These are phyloP conservation scores for Phoma sp. DNA, from an alignment of 2,329 filamentous ascomycete genomes.

Conservation along the genomic window DNA sequence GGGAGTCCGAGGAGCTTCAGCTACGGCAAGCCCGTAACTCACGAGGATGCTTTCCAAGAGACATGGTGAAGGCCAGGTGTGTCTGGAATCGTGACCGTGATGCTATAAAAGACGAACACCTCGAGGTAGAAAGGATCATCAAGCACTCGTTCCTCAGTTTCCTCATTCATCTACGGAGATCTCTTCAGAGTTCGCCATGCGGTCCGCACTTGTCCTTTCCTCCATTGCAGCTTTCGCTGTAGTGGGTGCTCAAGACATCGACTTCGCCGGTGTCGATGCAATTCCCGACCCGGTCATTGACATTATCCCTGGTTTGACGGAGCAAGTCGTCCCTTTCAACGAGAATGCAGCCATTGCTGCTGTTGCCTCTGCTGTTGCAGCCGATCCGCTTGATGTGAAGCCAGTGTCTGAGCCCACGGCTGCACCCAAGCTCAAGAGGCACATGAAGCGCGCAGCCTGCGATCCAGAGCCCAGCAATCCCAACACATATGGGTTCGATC, in stretches of 20 bases:
- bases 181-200: neutral
- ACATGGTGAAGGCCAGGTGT: neutral
- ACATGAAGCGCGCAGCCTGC: conserved; percentile 4
- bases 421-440: neutral
- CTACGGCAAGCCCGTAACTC: neutral
- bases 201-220: neutral
- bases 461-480: neutral
- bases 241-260: conserved; percentile 4
- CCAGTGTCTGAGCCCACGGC: neutral
- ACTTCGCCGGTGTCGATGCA: conserved; percentile 2
- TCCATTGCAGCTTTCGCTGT: neutral
- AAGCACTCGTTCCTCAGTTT: neutral
- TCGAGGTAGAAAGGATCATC: neutral
- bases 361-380: neutral
- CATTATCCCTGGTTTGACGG: neutral
- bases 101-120: neutral
- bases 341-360: neutral
- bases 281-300: conserved; percentile 1
- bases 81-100: neutral
- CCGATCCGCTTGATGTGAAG: conserved; percentile 2
- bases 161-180: neutral
- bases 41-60: neutral
- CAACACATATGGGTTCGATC: conserved; percentile 1
- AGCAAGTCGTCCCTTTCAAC: neutral
- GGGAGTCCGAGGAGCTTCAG: neutral